Evolutionary conservation across 176 grass and related monocot species (phyloP), one percentile per base, ranked within the genome.

Genomic region (Elaeis guineensis): DNA sequence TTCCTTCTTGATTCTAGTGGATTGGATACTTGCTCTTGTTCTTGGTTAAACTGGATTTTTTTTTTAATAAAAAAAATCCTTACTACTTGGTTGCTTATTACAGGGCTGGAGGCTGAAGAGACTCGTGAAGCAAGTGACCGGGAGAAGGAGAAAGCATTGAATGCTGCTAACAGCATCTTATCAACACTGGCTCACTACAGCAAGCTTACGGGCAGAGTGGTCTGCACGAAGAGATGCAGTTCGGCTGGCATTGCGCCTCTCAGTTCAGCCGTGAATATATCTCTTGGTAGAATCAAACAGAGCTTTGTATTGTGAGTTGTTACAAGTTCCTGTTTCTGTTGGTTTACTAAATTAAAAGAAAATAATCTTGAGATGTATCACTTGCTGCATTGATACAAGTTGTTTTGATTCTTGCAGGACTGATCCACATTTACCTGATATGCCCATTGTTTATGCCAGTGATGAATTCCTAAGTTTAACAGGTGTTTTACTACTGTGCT

Each of bases 231-330:
- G 67, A 83, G 84, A 89, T 89, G 84, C 4, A 57, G 54, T 71
- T 76, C 76, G 17, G 71, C 72, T 72, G 80, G 78, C 70, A 79
- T 92, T 57, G 65, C 76, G 21, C 76, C 82, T 54, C 78, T 98
- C 72, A 89, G 78, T 66, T 92, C 93, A 48, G 92, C 81, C 3
- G 75, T 98, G 66, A 74, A 76, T 66, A 78, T 92, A 50, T 83
- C 87, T 72, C 93, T 98, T 39, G 84, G 88, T 92, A 90, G 93
- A 98, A 98, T 98, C 76, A 98, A 98, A 76, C 82, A 98, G 28
- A 89, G 84, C 74, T 98, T 98, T 86, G 75, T 98, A 74, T 74
- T 98, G 93, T 98, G 87, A 98, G 93, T 98, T 81, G 53, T 82
- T 79, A 72, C 18, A 54, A 51, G 72, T 72, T 74, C 57, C 48